Evolutionary conservation across 257 asterid genomes (phyloP), one percentile per base, ranked within the genome.

Genomic region (Solanum etuberosum): DNA sequence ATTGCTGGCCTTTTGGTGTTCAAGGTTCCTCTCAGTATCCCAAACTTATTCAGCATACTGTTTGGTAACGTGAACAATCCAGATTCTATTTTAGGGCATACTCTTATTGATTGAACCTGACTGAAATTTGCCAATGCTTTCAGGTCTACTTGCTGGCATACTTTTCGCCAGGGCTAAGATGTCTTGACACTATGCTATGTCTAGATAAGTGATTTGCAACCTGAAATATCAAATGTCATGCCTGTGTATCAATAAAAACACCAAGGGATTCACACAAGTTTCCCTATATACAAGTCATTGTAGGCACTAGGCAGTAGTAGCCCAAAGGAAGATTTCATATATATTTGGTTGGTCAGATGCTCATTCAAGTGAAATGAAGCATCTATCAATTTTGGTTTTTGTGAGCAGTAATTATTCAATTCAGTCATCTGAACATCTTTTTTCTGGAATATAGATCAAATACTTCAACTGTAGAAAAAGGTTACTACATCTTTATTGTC

Each of bases 141-240:
- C 90, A 92, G 94, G 94, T 74, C 74, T 92, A 72, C 91, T 92
- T 86, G 94, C 94, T 63, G 94, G 94, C 51, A 77, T 92, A 77
- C 74, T 92, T 40, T 92, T 92, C 65, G 94, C 92, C 43, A 86
- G 86, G 91, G 94, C 94, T 43, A 92, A 92, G 85, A 90, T 92
- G 93, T 90, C 94, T 6, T 88, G 71, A 89, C 67, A 21, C 31
- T 25, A 9, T 34, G 12, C 68, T 25, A 32, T 18, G 34, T 21
- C 14, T 3, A 70, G 77, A 70, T 70, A 70, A 20, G 42, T 9
- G 25, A 32, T 31, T 18, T 32, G 14, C 25, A 18, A 9, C 77
- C 23, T 37, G 20, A 18, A 23, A 37, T 35, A 38, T 73, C 51
- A 14, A 46, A 82, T 21, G 40, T 8, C 68, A 20, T 11, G 70